Percentiles rank a stretch among this genome's conserved stretches.
These are phyloP conservation scores for Aphanomyces euteiches DNA, from an alignment of 352 stramenopile species.

Conservation along the genomic window DNA sequence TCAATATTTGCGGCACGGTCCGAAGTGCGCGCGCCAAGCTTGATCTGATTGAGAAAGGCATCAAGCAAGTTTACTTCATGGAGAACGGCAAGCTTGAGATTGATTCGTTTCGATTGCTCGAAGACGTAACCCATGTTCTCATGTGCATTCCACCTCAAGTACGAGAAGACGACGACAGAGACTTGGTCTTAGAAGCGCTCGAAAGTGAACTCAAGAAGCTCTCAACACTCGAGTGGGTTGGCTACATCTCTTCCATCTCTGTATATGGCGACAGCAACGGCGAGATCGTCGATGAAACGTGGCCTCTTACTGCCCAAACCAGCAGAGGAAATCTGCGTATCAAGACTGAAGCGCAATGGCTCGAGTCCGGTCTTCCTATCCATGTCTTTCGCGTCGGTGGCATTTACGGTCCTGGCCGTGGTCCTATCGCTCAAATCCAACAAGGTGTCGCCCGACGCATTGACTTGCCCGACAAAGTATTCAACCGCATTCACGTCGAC, in stretches of 20 bases:
- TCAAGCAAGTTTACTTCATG: constrained; percentile 76
- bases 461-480: constrained; percentile 65
- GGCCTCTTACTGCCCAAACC: constrained; percentile 62
- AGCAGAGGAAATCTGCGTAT: constrained; percentile 73
- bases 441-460: constrained; percentile 61
- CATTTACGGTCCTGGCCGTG: constrained; percentile 87
- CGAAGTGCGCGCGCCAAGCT: constrained; percentile 37
- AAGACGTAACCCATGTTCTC: constrained; percentile 67
- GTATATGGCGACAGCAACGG: constrained; percentile 91
- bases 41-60: constrained; percentile 11
- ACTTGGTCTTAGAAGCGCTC: constrained; percentile 61
- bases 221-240: constrained; percentile 72
- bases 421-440: constrained; percentile 74
- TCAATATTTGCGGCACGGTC: constrained; percentile 65
- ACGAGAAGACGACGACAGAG: constrained; percentile 33
- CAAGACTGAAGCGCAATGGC: constrained; percentile 68
- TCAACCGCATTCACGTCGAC: constrained; percentile 89
- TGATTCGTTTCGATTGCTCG: constrained; percentile 44
- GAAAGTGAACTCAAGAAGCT: constrained; percentile 34
- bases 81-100: constrained; percentile 56
- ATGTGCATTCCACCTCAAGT: constrained; percentile 53
- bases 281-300: constrained; percentile 74
- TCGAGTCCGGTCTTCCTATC: constrained; percentile 42
- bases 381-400: constrained; percentile 89
- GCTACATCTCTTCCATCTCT: constrained; percentile 90